Evolutionary conservation across 768 basidiomycete species (phyloP).

Genomic region (Hygrophoropsis aurantiaca): DNA sequence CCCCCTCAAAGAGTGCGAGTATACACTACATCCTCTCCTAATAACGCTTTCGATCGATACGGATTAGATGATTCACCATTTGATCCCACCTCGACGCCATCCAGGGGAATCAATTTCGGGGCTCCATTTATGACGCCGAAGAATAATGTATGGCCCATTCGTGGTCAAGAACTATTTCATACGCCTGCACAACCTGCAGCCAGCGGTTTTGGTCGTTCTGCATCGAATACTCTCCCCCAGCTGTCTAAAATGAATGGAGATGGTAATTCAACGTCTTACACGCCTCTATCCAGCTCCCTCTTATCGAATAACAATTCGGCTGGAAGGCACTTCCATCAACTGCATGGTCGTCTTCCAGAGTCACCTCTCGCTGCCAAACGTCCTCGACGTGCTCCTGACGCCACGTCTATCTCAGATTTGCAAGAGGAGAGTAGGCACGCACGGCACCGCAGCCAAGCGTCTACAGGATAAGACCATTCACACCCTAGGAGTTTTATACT

Average conservation of each 20-base stretch:
- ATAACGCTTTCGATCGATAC: conserved; percentile 33
- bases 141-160: conserved; percentile 44
- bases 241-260: conserved; percentile 21
- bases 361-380: conserved; percentile 29
- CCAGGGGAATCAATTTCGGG: conserved; percentile 69
- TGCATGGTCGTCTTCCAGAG: conserved; percentile 21
- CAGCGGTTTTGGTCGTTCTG: conserved; percentile 15
- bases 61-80: conserved; percentile 57
- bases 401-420: background rate
- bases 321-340: conserved; percentile 33
- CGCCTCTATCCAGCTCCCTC: conserved; percentile 9
- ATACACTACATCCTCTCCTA: conserved; percentile 37
- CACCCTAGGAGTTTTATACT: too few relatives aligned
- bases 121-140: conserved; percentile 65
- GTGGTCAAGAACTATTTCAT: conserved; percentile 46
- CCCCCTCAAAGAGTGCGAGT: conserved; percentile 37
- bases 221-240: conserved; percentile 3
- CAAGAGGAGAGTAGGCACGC: too few relatives aligned
- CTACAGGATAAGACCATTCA: too few relatives aligned
- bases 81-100: conserved; percentile 79
- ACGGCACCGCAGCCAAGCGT: too few relatives aligned
- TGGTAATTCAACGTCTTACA: conserved; percentile 18
- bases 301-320: conserved; percentile 56
- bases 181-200: conserved; percentile 46
- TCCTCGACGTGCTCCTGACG: conserved; percentile 13